phyloP scores from a whole-genome alignment of 257 asterid genomes.

The Salvia splendens region DNA sequence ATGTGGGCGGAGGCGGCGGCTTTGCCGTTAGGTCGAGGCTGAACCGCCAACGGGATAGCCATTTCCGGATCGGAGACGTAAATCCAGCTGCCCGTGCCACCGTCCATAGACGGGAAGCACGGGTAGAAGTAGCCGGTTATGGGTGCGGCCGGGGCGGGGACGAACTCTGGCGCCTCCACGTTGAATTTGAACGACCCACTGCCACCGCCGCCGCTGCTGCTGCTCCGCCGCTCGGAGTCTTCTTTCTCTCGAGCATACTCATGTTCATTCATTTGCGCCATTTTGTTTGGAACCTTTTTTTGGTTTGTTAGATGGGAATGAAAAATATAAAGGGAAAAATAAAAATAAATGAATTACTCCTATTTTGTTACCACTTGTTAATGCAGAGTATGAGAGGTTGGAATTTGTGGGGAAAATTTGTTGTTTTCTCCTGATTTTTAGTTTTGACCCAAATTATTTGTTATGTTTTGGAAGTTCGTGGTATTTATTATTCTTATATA shows the following conservation, averaged over 20 bases:
- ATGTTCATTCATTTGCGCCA: conserved; percentile 51
- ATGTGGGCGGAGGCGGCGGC: conserved; percentile 20
- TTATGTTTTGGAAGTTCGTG: too few relatives aligned
- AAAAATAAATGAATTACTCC: background rate
- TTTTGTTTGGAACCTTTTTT: conserved; percentile 15
- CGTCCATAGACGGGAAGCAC: conserved; percentile 58
- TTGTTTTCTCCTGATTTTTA: too few relatives aligned
- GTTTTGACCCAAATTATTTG: too few relatives aligned
- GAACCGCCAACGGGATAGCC: conserved; percentile 36
- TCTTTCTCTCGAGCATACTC: conserved; percentile 18
- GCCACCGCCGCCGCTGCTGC: conserved; percentile 33
- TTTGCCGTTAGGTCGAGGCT: conserved; percentile 20
- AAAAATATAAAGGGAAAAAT: background rate
- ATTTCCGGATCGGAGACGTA: conserved; percentile 64
- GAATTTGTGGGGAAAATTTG: too few relatives aligned
- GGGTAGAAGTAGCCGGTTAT: conserved; percentile 71
- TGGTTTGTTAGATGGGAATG: background rate
- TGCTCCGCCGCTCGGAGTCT: conserved; percentile 12
- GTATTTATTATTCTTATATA: too few relatives aligned
- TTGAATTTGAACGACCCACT: conserved; percentile 56
- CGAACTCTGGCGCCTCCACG: conserved; percentile 88
- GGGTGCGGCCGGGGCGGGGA: conserved; percentile 40
- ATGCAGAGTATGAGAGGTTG: conserved; percentile 8
- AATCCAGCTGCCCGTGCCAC: conserved; percentile 43
- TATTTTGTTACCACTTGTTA: conserved; percentile 12